Conservation (phyloP, 192 early-diverging fungal species). For the Coemansia sp. region DNA sequence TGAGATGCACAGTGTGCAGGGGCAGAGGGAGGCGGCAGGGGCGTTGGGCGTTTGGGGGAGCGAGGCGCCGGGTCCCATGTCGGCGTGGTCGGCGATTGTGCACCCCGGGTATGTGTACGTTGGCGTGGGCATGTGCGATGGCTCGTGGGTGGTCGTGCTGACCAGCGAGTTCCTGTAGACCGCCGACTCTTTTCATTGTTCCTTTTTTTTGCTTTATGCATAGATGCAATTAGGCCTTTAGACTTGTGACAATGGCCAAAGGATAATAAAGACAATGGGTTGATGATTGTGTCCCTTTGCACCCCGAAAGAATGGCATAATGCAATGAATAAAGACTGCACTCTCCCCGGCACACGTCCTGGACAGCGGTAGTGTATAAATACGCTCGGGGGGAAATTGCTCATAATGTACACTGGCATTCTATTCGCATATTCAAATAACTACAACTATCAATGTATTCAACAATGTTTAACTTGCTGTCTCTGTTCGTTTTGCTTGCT, state of each 20-base stretch:
- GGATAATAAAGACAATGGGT: too few relatives aligned
- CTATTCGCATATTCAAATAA: too few relatives aligned
- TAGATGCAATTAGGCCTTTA: neutral
- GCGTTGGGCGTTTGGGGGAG: slow-evolving; percentile 3
- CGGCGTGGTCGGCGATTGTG: slow-evolving; percentile 4
- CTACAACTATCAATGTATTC: too few relatives aligned
- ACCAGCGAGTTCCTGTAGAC: slow-evolving; percentile 14
- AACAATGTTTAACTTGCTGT: too few relatives aligned
- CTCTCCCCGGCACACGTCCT: too few relatives aligned
- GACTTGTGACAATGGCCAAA: too few relatives aligned
- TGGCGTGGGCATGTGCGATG: slow-evolving; percentile 11
- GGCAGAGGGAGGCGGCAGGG: neutral
- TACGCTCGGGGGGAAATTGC: neutral
- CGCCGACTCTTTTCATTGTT: neutral
- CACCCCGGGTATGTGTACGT: slow-evolving; percentile 7
- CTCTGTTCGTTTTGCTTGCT: too few relatives aligned
- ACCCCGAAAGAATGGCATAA: too few relatives aligned
- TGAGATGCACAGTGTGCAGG: neutral
- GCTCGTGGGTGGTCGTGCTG: slow-evolving; percentile 9
- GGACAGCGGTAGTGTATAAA: neutral
- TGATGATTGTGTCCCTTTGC: too few relatives aligned
- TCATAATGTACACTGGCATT: too few relatives aligned
- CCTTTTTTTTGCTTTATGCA: neutral
- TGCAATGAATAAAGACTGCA: too few relatives aligned
- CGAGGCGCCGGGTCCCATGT: neutral